A percentile compares a stretch with the other conserved stretches of the same genome.
Conservation (phyloP, 257 asterid species). For the Salvia rosmarinus region DNA sequence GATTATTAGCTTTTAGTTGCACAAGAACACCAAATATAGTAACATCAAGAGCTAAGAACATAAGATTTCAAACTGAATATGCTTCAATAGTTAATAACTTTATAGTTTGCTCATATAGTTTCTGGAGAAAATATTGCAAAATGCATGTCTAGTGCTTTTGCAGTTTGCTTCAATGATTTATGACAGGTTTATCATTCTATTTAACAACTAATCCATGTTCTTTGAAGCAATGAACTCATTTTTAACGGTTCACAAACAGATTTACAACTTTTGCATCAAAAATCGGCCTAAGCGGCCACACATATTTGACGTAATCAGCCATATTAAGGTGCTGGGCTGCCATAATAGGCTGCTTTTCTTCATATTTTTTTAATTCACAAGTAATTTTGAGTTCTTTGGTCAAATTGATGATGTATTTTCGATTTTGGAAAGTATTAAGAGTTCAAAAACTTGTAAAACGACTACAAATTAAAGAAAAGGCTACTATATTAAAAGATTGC, state of each 20-base stretch:
- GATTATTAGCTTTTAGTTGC: neutral
- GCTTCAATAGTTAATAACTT: too few species aligned
- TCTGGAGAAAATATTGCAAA: neutral
- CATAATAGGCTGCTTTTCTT: neutral
- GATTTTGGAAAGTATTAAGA: neutral
- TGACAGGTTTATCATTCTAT: too few species aligned
- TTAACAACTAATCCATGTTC: neutral
- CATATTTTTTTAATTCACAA: neutral
- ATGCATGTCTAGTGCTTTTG: neutral
- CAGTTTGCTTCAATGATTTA: neutral
- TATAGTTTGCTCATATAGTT: too few species aligned
- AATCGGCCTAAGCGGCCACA: neutral
- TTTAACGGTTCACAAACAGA: neutral
- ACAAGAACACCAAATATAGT: neutral
- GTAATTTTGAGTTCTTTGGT: neutral
- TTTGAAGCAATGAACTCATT: neutral
- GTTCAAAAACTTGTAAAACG: neutral
- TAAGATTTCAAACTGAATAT: neutral
- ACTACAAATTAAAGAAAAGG: neutral
- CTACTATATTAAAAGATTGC: neutral
- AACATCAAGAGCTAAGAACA: constrained; percentile 13
- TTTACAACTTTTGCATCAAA: neutral
- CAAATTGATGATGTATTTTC: neutral
- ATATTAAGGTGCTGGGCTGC: too few species aligned
- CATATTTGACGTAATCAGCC: neutral